phyloP scores from a whole-genome alignment of 305 asterid genomes.

The Fraxinus ornus region DNA sequence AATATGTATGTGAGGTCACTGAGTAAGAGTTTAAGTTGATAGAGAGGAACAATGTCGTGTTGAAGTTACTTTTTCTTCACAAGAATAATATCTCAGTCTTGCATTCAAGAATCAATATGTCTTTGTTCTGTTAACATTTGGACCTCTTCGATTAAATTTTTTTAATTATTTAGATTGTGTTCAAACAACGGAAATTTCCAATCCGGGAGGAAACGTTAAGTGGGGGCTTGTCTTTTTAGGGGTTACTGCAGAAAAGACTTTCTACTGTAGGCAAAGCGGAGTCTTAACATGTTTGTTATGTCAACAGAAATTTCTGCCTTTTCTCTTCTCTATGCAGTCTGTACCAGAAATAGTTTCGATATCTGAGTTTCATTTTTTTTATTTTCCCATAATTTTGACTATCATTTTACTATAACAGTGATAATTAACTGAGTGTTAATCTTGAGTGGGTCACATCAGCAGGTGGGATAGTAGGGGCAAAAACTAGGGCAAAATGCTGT shows the following conservation, averaged over 20 bases:
- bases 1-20: background rate
- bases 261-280: slow-evolving; percentile 36
- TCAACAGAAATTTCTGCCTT: slow-evolving; percentile 10
- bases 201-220: slow-evolving; percentile 10
- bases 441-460: slow-evolving; percentile 82
- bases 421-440: slow-evolving; percentile 48
- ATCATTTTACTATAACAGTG: slow-evolving; percentile 18
- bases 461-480: slow-evolving; percentile 49
- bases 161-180: background rate
- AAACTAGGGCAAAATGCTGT: slow-evolving; percentile 33
- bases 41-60: background rate
- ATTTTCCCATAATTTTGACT: slow-evolving; percentile 19
- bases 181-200: background rate
- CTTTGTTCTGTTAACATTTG: background rate
- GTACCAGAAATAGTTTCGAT: slow-evolving; percentile 34
- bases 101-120: background rate
- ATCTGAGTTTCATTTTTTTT: slow-evolving; percentile 32
- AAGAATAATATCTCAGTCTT: background rate
- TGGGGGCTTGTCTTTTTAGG: slow-evolving; percentile 43
- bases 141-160: background rate
- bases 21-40: background rate
- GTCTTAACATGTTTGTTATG: slow-evolving; percentile 16
- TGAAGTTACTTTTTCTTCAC: background rate
- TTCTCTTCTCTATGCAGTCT: background rate
- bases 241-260: slow-evolving; percentile 26